Percentiles rank a stretch among this genome's conserved stretches.
These are phyloP conservation scores for Botryotinia convoluta DNA, from an alignment of 2,329 filamentous ascomycete species.

Conservation along the genomic window DNA sequence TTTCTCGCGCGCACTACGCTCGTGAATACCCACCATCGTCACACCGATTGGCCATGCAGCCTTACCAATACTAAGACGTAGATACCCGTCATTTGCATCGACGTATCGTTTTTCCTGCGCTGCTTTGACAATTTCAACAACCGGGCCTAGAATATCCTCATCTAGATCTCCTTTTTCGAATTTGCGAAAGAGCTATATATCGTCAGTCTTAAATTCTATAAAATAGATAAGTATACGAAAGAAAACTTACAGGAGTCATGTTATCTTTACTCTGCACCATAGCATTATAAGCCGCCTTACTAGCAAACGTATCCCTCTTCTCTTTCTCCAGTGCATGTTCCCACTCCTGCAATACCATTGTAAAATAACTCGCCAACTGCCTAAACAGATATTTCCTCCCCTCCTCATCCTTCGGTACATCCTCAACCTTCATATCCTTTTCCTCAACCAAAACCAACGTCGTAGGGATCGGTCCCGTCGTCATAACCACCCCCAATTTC, in stretches of 20 bases:
- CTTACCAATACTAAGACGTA: slow-evolving; percentile 90
- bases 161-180: slow-evolving; percentile 80
- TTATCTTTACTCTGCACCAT: slow-evolving; percentile 88
- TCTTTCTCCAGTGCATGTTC: slow-evolving; percentile 70
- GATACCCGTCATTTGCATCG: slow-evolving; percentile 92
- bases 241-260: slow-evolving; percentile 64
- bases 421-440: slow-evolving; percentile 80
- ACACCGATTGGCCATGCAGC: slow-evolving; percentile 98
- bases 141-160: slow-evolving; percentile 72
- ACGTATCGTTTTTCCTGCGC: slow-evolving; percentile 91
- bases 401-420: slow-evolving; percentile 59
- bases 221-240: neutral
- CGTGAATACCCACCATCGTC: slow-evolving; percentile 99
- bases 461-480: slow-evolving; percentile 81
- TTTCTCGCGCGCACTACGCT: slow-evolving; percentile 92
- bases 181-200: slow-evolving; percentile 71
- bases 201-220: slow-evolving; percentile 21
- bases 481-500: slow-evolving; percentile 59
- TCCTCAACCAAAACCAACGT: slow-evolving; percentile 76
- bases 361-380: slow-evolving; percentile 93
- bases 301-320: slow-evolving; percentile 64
- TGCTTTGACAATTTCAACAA: slow-evolving; percentile 88
- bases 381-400: slow-evolving; percentile 73
- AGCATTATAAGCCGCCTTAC: slow-evolving; percentile 76
- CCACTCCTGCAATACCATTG: slow-evolving; percentile 91